Base-by-base conservation (phyloP, 2,329 filamentous ascomycete species). In the Fusarium sp. region DNA sequence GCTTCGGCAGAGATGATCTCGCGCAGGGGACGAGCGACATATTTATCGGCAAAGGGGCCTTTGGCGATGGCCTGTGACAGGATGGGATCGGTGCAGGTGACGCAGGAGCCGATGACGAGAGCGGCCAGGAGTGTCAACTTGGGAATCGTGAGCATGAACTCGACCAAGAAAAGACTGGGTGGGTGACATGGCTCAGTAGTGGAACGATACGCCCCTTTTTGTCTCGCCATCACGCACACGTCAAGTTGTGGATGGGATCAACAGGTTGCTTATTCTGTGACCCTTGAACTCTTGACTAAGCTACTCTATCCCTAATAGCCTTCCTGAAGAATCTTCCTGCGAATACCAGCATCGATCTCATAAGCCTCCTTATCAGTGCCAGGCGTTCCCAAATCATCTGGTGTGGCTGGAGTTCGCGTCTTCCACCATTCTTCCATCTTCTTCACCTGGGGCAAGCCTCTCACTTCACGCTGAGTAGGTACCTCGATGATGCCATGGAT, bases 1-100 rank as follows among this genome's bases (percentile, higher is more conserved):
- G 84, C 84, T 63, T 88, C 85, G 1, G 84, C 79, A 0, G 84
- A 87, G n/a, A 88, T 87, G 52, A 87, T 82, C 65, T 88, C 84
- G 13, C 85, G 80, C 3, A 88, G 74, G 1, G 80, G 77, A 1
- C 84, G 79, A 15, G 81, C 76, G 3, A 88, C 84, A 44, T 80
- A 88, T 57, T 85, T 86, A 65, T 88, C 84, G 1, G 85, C 79
- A 61, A 88, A 71, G 0, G 57, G 56, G 0, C 56, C 56, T 6
- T 61, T 61, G 3, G 41, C 85, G 2, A 61, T 36, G 1, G 36
- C 45, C 1, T 61, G 57, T 3, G 45, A 61, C 0, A 61, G 23
- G 4, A 61, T 53, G 0, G 49, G 57, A 0, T 61, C 85, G 1
- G 84, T 88, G 48, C 80, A 86, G 3, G 84, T 86, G n/a, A 87